Evolutionary conservation across 352 stramenopile genomes (phyloP).

Genomic region (Phytophthora capsici): DNA sequence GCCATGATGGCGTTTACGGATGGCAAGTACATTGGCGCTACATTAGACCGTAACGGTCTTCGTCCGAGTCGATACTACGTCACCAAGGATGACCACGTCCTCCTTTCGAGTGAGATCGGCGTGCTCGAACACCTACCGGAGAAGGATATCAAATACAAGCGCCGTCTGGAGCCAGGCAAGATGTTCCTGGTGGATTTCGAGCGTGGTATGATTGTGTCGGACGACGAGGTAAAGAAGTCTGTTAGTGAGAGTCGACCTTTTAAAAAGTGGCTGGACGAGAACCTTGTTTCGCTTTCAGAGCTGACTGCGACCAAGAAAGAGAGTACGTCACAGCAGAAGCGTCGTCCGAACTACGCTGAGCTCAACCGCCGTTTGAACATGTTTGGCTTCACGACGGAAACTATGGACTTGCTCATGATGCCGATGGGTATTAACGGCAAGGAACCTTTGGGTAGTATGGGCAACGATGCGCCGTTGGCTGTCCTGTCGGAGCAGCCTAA

Average conservation of each 20-base stretch:
- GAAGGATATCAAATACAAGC: conserved; percentile 93
- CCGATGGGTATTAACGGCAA: conserved; percentile 95
- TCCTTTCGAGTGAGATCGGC: conserved; percentile 96
- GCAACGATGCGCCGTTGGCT: conserved; percentile 95
- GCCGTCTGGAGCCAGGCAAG: conserved; percentile 96
- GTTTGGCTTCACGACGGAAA: conserved; percentile 96
- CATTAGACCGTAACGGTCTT: conserved; percentile 96
- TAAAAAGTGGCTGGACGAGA: conserved; percentile 92
- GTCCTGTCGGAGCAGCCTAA: conserved; percentile 95
- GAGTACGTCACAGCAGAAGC: conserved; percentile 22
- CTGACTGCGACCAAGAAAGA: conserved; percentile 44
- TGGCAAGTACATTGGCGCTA: conserved; percentile 94
- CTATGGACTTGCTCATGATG: conserved; percentile 95
- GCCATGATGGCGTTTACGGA: conserved; percentile 98
- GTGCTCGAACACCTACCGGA: conserved; percentile 93
- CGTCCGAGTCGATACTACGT: conserved; percentile 97
- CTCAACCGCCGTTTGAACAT: conserved; percentile 94
- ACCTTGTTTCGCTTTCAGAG: conserved; percentile 90
- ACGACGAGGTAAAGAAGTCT: conserved; percentile 96
- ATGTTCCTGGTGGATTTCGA: conserved; percentile 98
- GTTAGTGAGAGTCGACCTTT: conserved; percentile 91
- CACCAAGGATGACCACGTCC: conserved; percentile 96
- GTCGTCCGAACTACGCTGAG: conserved; percentile 56
- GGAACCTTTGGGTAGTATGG: conserved; percentile 95
- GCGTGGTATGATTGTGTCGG: conserved; percentile 93